phyloP scores from a whole-genome alignment of 192 early-diverging fungal genomes.

The Backusella mclennaniae region DNA sequence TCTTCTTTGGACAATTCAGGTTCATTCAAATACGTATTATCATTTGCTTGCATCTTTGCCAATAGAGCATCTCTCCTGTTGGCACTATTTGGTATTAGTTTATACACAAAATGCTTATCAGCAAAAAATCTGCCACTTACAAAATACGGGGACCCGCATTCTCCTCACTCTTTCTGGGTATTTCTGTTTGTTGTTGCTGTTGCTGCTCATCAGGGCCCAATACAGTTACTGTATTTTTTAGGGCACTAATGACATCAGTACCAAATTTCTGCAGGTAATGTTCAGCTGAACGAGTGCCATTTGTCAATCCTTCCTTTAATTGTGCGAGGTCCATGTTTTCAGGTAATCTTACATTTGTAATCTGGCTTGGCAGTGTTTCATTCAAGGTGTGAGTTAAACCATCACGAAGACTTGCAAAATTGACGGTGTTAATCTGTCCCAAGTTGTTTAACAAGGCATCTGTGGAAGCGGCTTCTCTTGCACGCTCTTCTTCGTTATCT shows the following conservation, averaged over 20 bases:
- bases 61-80: constrained; percentile 44
- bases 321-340: constrained; percentile 34
- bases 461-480: background rate
- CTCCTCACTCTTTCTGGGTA: constrained; percentile 21
- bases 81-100: background rate
- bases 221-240: constrained; percentile 44
- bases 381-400: constrained; percentile 9
- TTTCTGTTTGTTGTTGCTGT: constrained; percentile 13
- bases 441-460: background rate
- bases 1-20: constrained; percentile 17
- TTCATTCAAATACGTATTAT: constrained; percentile 37
- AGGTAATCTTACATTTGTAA: constrained; percentile 14
- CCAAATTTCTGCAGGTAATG: constrained; percentile 53
- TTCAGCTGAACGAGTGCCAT: constrained; percentile 48
- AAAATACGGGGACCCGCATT: constrained; percentile 15
- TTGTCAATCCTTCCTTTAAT: constrained; percentile 24
- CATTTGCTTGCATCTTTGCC: constrained; percentile 42
- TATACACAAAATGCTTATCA: no score
- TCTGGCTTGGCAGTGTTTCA: constrained; percentile 1
- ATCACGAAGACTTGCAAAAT: background rate
- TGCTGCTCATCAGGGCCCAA: constrained; percentile 24
- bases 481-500: constrained; percentile 1
- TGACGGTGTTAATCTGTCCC: background rate
- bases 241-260: constrained; percentile 37
- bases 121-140: constrained; percentile 4